Evolutionary conservation across 1,139 yeast genomes (phyloP).

Genomic region (Pneumocystis canis): DNA sequence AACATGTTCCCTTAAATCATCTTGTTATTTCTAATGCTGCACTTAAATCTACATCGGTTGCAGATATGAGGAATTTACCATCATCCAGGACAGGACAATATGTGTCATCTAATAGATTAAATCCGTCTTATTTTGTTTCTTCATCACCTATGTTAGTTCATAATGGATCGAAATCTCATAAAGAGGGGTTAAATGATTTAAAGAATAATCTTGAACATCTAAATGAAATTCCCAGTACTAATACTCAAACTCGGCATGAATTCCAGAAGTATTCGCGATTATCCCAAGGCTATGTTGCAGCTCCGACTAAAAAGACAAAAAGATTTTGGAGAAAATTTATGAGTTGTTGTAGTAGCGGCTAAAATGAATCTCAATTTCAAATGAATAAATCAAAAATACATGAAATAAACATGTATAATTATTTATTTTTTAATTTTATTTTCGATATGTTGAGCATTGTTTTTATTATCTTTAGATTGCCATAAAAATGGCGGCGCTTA

Average conservation of each 20-base stretch:
- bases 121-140: constrained; percentile 7
- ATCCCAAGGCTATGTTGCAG: neutral
- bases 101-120: constrained; percentile 9
- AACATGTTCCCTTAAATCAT: constrained; percentile 16
- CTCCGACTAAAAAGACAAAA: neutral
- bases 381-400: neutral
- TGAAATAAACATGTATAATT: neutral
- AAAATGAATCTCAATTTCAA: neutral
- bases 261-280: constrained; percentile 10
- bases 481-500: neutral
- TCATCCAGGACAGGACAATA: constrained; percentile 1
- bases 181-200: neutral
- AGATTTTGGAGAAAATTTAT: neutral
- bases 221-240: constrained; percentile 9
- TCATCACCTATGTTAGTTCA: constrained; percentile 6
- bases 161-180: constrained; percentile 1
- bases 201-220: constrained; percentile 3
- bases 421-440: neutral
- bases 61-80: constrained; percentile 7
- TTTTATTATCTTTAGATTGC: neutral
- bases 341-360: neutral
- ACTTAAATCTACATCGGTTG: constrained; percentile 19
- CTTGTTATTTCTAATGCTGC: constrained; percentile 23
- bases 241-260: constrained; percentile 12
- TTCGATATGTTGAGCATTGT: neutral